phyloP scores from a whole-genome alignment of 2,329 filamentous ascomycete species.

The Colletotrichum falcatum region DNA sequence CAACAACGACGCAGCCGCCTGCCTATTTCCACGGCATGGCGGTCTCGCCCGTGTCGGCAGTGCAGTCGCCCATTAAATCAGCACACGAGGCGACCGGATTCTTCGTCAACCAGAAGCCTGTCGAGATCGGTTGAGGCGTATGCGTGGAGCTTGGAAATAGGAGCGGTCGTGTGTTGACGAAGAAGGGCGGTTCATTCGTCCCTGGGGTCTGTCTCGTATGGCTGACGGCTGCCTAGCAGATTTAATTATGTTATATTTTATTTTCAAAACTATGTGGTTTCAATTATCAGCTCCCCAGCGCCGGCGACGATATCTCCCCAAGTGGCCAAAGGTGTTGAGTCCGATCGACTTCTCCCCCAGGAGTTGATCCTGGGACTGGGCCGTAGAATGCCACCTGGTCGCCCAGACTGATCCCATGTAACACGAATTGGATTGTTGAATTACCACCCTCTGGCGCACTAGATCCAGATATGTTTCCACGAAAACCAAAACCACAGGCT shows the following conservation, averaged over 20 bases:
- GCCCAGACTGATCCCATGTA: too few species aligned
- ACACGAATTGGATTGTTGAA: neutral
- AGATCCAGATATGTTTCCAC: neutral
- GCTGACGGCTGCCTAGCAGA: neutral
- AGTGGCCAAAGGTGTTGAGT: neutral
- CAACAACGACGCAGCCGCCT: neutral
- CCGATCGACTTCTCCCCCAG: neutral
- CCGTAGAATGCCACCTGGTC: too few species aligned
- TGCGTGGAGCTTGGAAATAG: neutral
- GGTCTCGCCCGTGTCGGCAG: neutral
- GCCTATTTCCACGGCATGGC: neutral
- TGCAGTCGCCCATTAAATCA: neutral
- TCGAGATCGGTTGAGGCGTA: neutral
- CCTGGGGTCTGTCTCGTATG: neutral
- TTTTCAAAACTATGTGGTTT: too few species aligned
- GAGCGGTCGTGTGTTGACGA: neutral
- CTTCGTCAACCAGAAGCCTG: constrained; percentile 1
- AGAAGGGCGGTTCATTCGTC: neutral
- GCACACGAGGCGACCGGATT: neutral
- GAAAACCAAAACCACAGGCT: neutral
- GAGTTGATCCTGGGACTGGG: too few species aligned
- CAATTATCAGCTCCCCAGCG: too few species aligned
- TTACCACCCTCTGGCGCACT: neutral
- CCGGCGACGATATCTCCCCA: neutral
- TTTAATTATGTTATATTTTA: neutral